Base-by-base conservation (phyloP, 192 early-diverging fungal species). In the Linnemannia elongata region DNA sequence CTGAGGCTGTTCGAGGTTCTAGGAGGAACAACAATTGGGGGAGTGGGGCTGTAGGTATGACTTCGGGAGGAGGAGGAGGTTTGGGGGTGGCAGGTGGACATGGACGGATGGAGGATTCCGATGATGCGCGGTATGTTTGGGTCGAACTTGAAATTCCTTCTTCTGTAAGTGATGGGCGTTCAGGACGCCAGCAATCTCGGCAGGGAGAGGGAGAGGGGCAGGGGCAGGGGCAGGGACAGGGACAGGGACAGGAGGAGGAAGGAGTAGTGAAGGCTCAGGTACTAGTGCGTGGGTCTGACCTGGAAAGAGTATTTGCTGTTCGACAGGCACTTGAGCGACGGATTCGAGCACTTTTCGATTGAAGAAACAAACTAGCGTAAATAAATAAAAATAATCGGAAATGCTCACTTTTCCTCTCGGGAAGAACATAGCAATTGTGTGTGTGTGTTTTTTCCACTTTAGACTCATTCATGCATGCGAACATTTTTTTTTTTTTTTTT, bases 341-440 rank as follows among this genome's bases (percentile, higher is more conserved):
- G 22, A 41, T 85, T 12, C 24, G 22, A 10, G 54, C 72, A 12
- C 73, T 84, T 13, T 84, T 84, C 75, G 82, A 72, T 44, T 66
- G 55, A 77, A 30, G 6, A 52, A 30, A 36, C 1, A 15, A 33
- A 22, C 4, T 12, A 15, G 15, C 47, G n/a, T 17, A 12, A 49
- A 49, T 44, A 44, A n/a, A n/a, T n/a, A n/a, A n/a, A n/a, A n/a
- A n/a, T n/a, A 45, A 45, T 45, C 44, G 10, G 10, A 45, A 5
- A 45, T 45, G 44, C 44, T 45, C 44, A 45, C 44, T 15, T 12
- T 13, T 15, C 9, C 44, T 15, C 9, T 45, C 44, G 44, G 52
- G 74, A 66, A 52, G 41, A 69, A 57, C 7, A 18, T 18, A 20
- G 24, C 27, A 63, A 18, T 17, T 4, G 36, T 35, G 41, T 24